Conservation (phyloP, 495 filamentous ascomycete species). For the Neurospora sp. region DNA sequence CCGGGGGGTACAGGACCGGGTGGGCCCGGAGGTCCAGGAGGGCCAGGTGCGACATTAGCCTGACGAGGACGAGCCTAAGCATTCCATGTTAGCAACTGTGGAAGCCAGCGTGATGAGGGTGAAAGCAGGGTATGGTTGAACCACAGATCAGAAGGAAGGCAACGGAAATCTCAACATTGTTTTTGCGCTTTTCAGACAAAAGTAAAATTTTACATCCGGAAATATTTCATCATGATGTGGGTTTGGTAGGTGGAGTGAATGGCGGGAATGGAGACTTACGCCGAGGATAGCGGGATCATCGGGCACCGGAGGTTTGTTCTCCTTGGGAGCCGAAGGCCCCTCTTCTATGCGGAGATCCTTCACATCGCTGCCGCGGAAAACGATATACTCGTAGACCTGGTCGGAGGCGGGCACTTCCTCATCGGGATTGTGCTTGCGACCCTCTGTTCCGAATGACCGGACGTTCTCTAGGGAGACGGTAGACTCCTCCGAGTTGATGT, state of each 20-base stretch:
- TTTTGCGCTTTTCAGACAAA: slow-evolving; percentile 79
- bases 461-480: slow-evolving; percentile 97
- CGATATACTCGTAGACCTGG: slow-evolving; percentile 94
- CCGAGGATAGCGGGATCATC: slow-evolving; percentile 96
- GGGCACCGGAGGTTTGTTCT: slow-evolving; percentile 68
- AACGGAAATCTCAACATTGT: slow-evolving; percentile 94
- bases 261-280: slow-evolving; percentile 51
- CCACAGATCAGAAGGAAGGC: slow-evolving; percentile 90
- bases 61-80: slow-evolving; percentile 31
- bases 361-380: slow-evolving; percentile 97
- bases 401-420: slow-evolving; percentile 75
- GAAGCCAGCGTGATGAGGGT: background rate
- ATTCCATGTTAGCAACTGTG: slow-evolving; percentile 15
- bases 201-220: slow-evolving; percentile 65
- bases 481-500: slow-evolving; percentile 94
- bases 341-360: slow-evolving; percentile 93
- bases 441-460: slow-evolving; percentile 85
- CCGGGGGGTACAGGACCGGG: slow-evolving; percentile 16
- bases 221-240: slow-evolving; percentile 65
- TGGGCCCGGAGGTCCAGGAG: slow-evolving; percentile 21
- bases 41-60: slow-evolving; percentile 22
- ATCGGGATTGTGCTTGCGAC: slow-evolving; percentile 61
- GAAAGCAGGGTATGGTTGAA: background rate
- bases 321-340: slow-evolving; percentile 49
- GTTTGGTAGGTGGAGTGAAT: background rate